Conservation (phyloP, 2,329 filamentous ascomycete genomes). For the Colletotrichum aenigma region DNA sequence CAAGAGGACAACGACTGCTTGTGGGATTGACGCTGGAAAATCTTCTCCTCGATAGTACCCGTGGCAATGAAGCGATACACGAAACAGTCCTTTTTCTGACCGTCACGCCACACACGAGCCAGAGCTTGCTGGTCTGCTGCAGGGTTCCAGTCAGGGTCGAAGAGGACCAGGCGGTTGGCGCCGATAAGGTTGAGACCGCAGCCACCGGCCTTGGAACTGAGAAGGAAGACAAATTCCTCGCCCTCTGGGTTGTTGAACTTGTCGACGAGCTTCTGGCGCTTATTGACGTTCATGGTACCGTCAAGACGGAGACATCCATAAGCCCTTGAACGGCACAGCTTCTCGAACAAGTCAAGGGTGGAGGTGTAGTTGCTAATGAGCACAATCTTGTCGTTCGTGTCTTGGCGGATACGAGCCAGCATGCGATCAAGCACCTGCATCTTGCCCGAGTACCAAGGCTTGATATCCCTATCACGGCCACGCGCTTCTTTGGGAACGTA, state of each 20-base stretch:
- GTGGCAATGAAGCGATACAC: constrained; percentile 99
- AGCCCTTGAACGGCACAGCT: constrained; percentile 80
- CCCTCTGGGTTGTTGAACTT: constrained; percentile 95
- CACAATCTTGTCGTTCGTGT: constrained; percentile 99
- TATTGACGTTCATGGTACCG: constrained; percentile 97
- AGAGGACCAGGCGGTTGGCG: constrained; percentile 91
- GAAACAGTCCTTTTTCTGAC: constrained; percentile 99
- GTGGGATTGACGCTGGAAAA: constrained; percentile 97
- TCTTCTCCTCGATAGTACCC: constrained; percentile 98
- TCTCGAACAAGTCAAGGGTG: constrained; percentile 93
- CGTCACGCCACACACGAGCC: constrained; percentile 97
- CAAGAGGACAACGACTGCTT: constrained; percentile 97
- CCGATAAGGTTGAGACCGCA: constrained; percentile 96
- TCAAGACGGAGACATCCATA: constrained; percentile 92
- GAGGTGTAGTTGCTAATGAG: constrained; percentile 98
- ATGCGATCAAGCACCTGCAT: constrained; percentile 98
- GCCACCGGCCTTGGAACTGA: constrained; percentile 95
- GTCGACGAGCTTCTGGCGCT: constrained; percentile 95
- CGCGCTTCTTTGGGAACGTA: constrained; percentile 87
- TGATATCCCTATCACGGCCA: constrained; percentile 89
- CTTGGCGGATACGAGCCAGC: constrained; percentile 91
- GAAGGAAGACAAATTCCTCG: constrained; percentile 90
- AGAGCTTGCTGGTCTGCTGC: constrained; percentile 97
- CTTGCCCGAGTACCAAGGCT: constrained; percentile 96
- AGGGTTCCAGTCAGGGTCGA: constrained; percentile 98